Conservation (phyloP, 805 yeast genomes). For the Kluyveromyces lactis region DNA sequence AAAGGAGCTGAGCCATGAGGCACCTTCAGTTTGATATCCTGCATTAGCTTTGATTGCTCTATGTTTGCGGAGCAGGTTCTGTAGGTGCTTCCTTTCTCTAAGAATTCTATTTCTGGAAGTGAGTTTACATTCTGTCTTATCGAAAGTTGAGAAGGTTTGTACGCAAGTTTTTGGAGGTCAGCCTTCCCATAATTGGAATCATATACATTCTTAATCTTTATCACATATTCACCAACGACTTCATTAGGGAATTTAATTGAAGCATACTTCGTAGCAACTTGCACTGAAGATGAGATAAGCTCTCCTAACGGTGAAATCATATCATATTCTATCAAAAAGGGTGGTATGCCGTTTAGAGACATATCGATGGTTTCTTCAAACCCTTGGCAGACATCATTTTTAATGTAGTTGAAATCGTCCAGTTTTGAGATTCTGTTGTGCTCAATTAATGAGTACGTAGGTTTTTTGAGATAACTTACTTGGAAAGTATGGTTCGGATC, state of each 20-base stretch:
- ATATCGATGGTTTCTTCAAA: conserved; percentile 43
- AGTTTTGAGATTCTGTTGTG: conserved; percentile 21
- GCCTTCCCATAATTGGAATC: conserved; percentile 53
- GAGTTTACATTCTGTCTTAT: conserved; percentile 48
- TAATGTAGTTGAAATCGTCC: conserved; percentile 22
- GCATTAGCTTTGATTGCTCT: conserved; percentile 28
- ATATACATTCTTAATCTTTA: conserved; percentile 50
- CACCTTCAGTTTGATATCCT: conserved; percentile 48
- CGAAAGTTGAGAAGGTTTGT: conserved; percentile 27
- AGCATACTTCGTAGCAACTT: conserved; percentile 46
- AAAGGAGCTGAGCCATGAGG: conserved; percentile 54
- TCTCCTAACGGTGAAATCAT: conserved; percentile 50
- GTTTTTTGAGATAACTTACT: conserved; percentile 39
- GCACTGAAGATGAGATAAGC: conserved; percentile 30
- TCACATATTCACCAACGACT: conserved; percentile 53
- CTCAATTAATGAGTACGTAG: conserved; percentile 34
- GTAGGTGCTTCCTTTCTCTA: conserved; percentile 36
- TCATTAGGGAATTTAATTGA: conserved; percentile 37
- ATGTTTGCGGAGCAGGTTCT: conserved; percentile 42
- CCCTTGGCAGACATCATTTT: conserved; percentile 40
- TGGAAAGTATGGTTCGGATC: conserved; percentile 27
- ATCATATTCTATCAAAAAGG: conserved; percentile 65
- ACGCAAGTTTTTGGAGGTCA: conserved; percentile 25
- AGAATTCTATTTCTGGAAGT: conserved; percentile 53
- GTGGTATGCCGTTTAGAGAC: conserved; percentile 48